Base-by-base conservation (phyloP, 1,139 yeast genomes). In the Saccharomyces hybrid region DNA sequence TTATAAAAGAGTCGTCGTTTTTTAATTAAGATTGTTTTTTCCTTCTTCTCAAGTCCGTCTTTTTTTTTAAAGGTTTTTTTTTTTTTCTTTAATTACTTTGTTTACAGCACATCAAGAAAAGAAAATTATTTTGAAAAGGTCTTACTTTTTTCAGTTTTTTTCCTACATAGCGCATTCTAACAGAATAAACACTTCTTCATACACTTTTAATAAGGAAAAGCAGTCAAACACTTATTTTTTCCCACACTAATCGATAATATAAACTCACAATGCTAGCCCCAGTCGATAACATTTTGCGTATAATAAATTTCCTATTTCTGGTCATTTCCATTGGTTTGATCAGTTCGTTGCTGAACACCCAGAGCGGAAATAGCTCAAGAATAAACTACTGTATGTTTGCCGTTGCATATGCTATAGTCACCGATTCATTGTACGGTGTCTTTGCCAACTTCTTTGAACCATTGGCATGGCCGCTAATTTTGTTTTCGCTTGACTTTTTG, bases 341-440 rank as follows among this genome's bases (percentile, higher is more conserved):
- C 58, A 96, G 90, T 61, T 85, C 95, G 13, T 79, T 90, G 64
- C 87, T 95, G 58, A 88, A 88, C 54, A 80, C 86, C 58, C 82
- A 85, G 59, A 68, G 73, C 53, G 38, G 55, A 3, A 70, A 73
- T 66, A 86, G 84, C 72, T 85, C 96, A 52, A 95, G 93, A 73
- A 91, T 93, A 62, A 89, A 89, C 77, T 90, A 86, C 73, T 88
- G 79, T 61, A 82, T 93, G 55, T 93, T 93, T 70, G 84, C 97
- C 42, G 83, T 95, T 52, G 89, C 93, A 32, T 93, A 87, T 73
- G 97, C 87, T 62, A 66, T 93, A 47, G 79, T 89, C 59, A 84
- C 93, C 59, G 88, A 95, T 52, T 78, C 89, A 42, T 69, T 91
- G 64, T 90, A 88, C 70, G 96, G 96, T 59, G 65, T 87, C 20